phyloP scores from a whole-genome alignment of 805 yeast genomes.

The Candida ulmi region DNA sequence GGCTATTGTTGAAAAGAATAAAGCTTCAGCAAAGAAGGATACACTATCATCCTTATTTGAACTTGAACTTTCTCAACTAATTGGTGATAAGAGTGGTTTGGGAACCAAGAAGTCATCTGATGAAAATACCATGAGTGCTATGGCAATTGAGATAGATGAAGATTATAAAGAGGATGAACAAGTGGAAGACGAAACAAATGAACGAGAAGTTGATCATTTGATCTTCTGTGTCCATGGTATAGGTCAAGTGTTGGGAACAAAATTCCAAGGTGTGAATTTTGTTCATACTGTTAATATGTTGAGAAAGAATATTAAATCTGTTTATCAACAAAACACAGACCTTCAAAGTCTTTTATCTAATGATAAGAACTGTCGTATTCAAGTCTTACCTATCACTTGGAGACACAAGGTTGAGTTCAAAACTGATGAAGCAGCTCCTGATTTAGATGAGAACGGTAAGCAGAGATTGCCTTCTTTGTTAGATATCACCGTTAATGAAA shows the following conservation, averaged over 20 bases:
- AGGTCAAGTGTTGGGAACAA: conserved; percentile 80
- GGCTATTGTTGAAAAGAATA: not conserved
- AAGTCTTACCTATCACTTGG: conserved; percentile 91
- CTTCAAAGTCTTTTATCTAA: conserved; percentile 34
- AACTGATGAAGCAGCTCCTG: conserved; percentile 36
- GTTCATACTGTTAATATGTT: conserved; percentile 75
- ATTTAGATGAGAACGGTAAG: conserved; percentile 32
- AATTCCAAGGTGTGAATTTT: conserved; percentile 78
- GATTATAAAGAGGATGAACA: conserved; percentile 38
- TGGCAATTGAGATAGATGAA: conserved; percentile 46
- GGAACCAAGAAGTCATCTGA: conserved; percentile 13
- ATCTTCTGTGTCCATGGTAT: conserved; percentile 92
- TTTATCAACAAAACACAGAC: conserved; percentile 35
- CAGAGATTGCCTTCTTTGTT: conserved; percentile 53
- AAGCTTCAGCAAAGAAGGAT: not conserved
- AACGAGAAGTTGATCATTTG: conserved; percentile 51
- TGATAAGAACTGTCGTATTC: conserved; percentile 53
- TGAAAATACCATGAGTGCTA: conserved; percentile 33
- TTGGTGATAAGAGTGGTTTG: conserved; percentile 16
- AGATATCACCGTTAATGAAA: conserved; percentile 73
- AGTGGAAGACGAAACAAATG: conserved; percentile 37
- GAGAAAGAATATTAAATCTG: conserved; percentile 46
- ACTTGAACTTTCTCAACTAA: conserved; percentile 16
- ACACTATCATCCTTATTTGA: conserved; percentile 13
- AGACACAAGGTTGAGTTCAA: conserved; percentile 68